A percentile compares a stretch with the other conserved stretches of the same genome.
Conservation (phyloP, 1,284 basidiomycete species). For the Chalciporus sp. region DNA sequence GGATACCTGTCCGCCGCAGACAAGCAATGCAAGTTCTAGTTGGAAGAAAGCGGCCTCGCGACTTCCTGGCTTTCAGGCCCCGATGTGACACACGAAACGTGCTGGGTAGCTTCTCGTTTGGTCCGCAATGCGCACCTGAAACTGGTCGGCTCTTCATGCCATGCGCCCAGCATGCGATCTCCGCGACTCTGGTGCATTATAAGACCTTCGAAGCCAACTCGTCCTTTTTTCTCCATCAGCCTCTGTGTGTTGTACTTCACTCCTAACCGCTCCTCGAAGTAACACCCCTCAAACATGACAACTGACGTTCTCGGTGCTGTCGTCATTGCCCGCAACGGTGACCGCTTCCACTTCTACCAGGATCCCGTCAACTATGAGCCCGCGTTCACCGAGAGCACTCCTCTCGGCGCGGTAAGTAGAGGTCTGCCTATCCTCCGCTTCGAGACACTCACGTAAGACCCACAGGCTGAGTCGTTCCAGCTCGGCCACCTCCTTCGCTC, state of each 20-base stretch:
- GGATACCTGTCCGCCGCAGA: conserved; percentile 24
- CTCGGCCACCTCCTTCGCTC: conserved; percentile 70
- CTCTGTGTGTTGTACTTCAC: conserved; percentile 18
- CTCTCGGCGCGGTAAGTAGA: conserved; percentile 73
- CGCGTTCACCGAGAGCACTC: conserved; percentile 76
- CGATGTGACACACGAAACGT: conserved; percentile 27
- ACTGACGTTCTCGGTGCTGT: conserved; percentile 80
- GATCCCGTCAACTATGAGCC: conserved; percentile 71
- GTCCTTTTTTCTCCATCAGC: conserved; percentile 16
- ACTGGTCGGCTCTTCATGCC: conserved; percentile 28
- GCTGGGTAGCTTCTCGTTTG: conserved; percentile 20
- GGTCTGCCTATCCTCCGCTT: background rate
- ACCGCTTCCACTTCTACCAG: conserved; percentile 72
- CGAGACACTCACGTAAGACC: conserved; percentile 3
- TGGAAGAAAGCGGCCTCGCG: conserved; percentile 36
- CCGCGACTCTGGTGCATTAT: conserved; percentile 27
- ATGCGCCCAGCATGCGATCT: conserved; percentile 33
- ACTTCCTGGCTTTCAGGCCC: conserved; percentile 31
- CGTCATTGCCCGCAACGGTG: conserved; percentile 83
- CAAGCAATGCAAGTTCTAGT: conserved; percentile 28
- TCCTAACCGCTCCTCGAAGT: conserved; percentile 15
- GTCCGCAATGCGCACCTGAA: conserved; percentile 24
- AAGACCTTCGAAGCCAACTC: conserved; percentile 18
- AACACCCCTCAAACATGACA: conserved; percentile 36
- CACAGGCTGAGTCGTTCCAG: conserved; percentile 68